These are phyloP conservation scores for Edaphochlamys debaryana DNA, from an alignment of 139 green algal genomes.

Conservation along the genomic window DNA sequence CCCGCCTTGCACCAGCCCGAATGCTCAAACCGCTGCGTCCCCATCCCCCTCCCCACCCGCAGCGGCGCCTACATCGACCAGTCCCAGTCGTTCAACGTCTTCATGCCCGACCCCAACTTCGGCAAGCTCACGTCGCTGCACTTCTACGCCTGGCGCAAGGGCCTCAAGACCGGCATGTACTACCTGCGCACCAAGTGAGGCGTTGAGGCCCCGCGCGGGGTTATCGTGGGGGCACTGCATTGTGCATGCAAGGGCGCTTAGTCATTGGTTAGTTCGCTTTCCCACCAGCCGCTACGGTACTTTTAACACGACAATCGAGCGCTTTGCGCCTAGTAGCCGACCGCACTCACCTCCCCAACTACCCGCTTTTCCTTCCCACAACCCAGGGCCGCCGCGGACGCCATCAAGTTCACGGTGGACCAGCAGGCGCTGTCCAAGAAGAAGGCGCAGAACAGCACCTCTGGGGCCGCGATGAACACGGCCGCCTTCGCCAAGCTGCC, in stretches of 20 bases:
- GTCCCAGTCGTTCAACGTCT: constrained; percentile 95
- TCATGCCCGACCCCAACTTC: constrained; percentile 99
- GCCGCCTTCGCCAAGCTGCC: constrained; percentile 4
- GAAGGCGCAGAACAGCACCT: not conserved
- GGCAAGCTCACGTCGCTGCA: constrained; percentile 99
- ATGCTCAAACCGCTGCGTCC: too few relatives aligned
- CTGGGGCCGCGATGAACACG: constrained; percentile 2
- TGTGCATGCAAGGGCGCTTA: too few relatives aligned
- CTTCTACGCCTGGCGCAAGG: constrained; percentile 97
- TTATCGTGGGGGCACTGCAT: too few relatives aligned
- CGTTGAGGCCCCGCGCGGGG: too few relatives aligned
- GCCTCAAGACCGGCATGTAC: constrained; percentile 99
- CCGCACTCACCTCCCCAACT: too few relatives aligned
- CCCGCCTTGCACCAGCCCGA: too few relatives aligned
- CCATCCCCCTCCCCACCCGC: too few relatives aligned
- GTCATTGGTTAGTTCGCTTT: too few relatives aligned
- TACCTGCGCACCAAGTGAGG: constrained; percentile 90
- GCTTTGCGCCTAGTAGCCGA: too few relatives aligned
- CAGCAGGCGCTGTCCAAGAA: constrained; percentile 69
- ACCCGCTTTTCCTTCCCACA: too few relatives aligned
- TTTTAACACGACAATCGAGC: too few relatives aligned
- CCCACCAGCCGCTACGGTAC: too few relatives aligned
- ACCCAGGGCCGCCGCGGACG: constrained; percentile 88
- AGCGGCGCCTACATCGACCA: constrained; percentile 99
- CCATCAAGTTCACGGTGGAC: constrained; percentile 99